phyloP scores from a whole-genome alignment of 805 yeast species.

The Komagataella populi region DNA sequence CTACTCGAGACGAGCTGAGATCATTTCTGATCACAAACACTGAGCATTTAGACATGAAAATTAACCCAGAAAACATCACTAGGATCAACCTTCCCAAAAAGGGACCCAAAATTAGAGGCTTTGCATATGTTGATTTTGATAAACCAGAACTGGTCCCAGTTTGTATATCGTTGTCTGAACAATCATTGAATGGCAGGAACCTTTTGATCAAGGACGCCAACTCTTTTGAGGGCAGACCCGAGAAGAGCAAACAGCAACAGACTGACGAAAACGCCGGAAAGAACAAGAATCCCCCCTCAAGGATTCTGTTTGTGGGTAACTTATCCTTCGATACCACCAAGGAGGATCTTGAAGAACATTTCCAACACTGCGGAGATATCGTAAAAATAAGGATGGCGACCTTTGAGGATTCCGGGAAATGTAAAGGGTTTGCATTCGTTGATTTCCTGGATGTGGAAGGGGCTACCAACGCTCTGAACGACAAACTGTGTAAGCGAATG shows the following conservation, averaged over 20 bases:
- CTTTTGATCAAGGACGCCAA: conserved; percentile 70
- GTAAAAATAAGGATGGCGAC: conserved; percentile 86
- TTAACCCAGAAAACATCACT: conserved; percentile 46
- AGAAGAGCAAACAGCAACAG: conserved; percentile 18
- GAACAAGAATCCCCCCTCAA: conserved; percentile 75
- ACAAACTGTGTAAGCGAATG: conserved; percentile 48
- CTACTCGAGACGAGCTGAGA: conserved; percentile 59
- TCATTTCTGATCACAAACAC: conserved; percentile 55
- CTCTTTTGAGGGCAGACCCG: conserved; percentile 83
- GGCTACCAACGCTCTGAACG: conserved; percentile 72
- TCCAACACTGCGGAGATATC: conserved; percentile 87
- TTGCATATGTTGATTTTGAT: conserved; percentile 79
- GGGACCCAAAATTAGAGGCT: conserved; percentile 63
- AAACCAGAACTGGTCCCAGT: conserved; percentile 43
- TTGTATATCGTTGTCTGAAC: conserved; percentile 59
- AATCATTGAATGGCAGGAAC: conserved; percentile 69
- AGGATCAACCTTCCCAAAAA: conserved; percentile 73
- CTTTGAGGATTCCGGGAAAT: conserved; percentile 91
- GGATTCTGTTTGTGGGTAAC: conserved; percentile 87
- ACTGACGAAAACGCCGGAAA: conserved; percentile 22
- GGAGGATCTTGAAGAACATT: conserved; percentile 64
- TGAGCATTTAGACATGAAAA: conserved; percentile 15
- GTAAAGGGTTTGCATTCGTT: conserved; percentile 91
- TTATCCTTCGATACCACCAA: conserved; percentile 84
- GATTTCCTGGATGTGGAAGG: conserved; percentile 75